Evolutionary conservation across 1,284 basidiomycete genomes (phyloP).

Genomic region (Gomphus bonarii): DNA sequence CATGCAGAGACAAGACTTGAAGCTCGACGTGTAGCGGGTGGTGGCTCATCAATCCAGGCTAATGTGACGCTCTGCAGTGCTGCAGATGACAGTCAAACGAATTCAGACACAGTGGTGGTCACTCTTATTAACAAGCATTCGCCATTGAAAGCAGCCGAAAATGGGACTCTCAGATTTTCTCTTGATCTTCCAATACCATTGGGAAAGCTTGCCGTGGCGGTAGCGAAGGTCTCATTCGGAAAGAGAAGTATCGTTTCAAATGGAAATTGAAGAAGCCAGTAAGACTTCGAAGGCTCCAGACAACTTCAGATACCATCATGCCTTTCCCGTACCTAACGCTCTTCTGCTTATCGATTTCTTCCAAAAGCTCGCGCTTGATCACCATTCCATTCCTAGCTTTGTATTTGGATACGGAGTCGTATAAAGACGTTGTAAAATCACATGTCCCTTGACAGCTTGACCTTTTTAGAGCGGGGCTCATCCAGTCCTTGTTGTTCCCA

Average conservation of each 20-base stretch:
- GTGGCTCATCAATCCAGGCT: neutral
- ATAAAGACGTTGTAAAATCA: neutral
- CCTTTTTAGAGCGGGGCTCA: neutral
- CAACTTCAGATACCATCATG: neutral
- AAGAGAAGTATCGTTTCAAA: neutral
- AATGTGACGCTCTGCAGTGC: neutral
- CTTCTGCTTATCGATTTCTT: neutral
- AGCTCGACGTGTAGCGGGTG: neutral
- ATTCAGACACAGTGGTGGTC: neutral
- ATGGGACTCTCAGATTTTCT: neutral
- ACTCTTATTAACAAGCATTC: neutral
- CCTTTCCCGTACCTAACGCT: neutral
- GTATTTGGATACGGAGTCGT: neutral
- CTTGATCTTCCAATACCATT: neutral
- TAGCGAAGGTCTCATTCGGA: slow-evolving; percentile 1
- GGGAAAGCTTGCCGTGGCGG: neutral
- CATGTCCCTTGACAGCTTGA: neutral
- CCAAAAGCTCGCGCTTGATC: neutral
- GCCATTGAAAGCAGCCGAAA: neutral
- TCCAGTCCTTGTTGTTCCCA: neutral
- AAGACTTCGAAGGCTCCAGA: neutral
- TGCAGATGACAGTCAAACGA: neutral
- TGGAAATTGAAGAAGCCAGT: neutral
- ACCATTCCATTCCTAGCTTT: neutral
- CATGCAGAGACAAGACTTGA: neutral